Base-by-base conservation (phyloP, 768 basidiomycete species). In the Pleurotus cornucopiae region DNA sequence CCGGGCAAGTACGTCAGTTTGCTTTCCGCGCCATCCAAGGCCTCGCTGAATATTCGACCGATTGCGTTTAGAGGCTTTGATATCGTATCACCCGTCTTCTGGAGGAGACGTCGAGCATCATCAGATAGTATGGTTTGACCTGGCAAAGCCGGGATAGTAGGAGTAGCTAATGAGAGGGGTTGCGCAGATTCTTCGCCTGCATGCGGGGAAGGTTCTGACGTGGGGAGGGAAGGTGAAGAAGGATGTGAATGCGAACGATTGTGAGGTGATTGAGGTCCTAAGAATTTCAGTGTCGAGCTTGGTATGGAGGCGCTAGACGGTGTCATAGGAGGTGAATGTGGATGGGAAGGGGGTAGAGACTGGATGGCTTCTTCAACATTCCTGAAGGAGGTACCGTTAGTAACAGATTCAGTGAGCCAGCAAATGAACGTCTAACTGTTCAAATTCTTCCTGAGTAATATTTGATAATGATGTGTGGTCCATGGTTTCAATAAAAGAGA, bases 401-500 rank as follows among this genome's bases (percentile, higher is more conserved):
- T 16, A 16, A 40, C 58, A 16, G 41, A n/a, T 38, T 54, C 43
- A 45, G n/a, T 4, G 6, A 38, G 46, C 6, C 11, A 43, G 47
- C n/a, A 26, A 16, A 6, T 20, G 7, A 30, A 23, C 23, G 47
- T 60, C 75, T 41, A 64, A 88, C 87, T 71, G 76, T 67, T 98
- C 97, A 57, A 99, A 99, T 60, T 98, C 93, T 44, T 89, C 88
- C 67, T 94, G 90, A 0, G 90, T 84, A 59, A 98, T 98, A 62
- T 91, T 88, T n/a, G 94, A 96, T 43, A 99, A 73, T 6, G 91
- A 90, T 0, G 93, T 88, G 57, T 95, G 91, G 67, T 98, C 97
- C 92, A 99, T 94, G 0, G 94, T 91, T 71, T 99, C 97, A 59
- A 99, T 94, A 68, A 98, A 99, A 1, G 92, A 91, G 37, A 98